phyloP scores from a whole-genome alignment of 768 basidiomycete species.

The Calocybe cyanea region DNA sequence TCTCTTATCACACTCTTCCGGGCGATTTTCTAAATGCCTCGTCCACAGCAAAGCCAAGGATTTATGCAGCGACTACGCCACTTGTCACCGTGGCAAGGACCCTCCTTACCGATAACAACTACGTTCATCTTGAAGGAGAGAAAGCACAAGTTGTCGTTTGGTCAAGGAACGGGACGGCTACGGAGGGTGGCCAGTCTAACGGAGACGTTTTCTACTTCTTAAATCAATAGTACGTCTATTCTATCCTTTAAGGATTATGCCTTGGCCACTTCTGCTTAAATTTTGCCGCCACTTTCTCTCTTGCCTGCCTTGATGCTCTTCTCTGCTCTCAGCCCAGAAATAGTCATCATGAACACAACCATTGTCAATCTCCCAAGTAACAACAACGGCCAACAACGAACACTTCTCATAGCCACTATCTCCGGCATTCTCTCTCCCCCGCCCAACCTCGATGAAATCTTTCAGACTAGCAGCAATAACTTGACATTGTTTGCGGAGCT shows the following conservation, averaged over 20 bases:
- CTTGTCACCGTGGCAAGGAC: conserved; percentile 64
- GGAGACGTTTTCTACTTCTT: conserved; percentile 39
- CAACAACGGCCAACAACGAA: conserved; percentile 5
- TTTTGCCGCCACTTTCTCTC: no score
- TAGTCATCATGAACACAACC: conserved; percentile 34
- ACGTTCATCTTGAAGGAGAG: conserved; percentile 55
- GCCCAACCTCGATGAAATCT: conserved; percentile 36
- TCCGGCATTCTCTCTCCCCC: conserved; percentile 53
- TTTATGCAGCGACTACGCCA: conserved; percentile 41
- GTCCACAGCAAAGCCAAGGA: conserved; percentile 17
- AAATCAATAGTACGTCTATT: conserved; percentile 41
- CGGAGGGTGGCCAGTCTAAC: no score
- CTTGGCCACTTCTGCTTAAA: no score
- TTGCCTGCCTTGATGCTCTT: not conserved
- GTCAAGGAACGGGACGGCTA: conserved; percentile 27
- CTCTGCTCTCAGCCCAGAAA: conserved; percentile 8
- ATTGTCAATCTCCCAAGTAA: conserved; percentile 18
- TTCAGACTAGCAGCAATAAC: conserved; percentile 41
- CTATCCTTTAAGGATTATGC: no score
- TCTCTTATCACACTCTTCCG: conserved; percentile 19
- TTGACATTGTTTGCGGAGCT: conserved; percentile 36
- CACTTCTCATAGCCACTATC: conserved; percentile 42
- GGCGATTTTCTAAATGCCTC: conserved; percentile 16
- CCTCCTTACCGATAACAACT: conserved; percentile 44
- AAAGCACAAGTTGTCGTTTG: conserved; percentile 54